A percentile compares a stretch with the other conserved stretches of the same genome.
Evolutionary conservation across 108 stramenopile genomes (phyloP).

Genomic region (Fragilaria radians): DNA sequence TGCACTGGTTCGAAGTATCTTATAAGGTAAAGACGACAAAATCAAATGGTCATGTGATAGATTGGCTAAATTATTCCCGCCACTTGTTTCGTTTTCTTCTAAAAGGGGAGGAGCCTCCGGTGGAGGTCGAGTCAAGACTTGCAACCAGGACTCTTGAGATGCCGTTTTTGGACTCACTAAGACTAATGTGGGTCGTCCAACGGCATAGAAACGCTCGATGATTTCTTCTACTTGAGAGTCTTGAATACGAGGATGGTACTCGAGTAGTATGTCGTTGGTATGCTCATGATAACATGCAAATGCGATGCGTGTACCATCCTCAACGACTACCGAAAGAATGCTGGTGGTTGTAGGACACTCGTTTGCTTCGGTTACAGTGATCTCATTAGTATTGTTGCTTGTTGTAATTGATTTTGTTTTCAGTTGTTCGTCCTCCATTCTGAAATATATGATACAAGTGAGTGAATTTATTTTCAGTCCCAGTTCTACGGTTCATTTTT

Average conservation of each 20-base stretch:
- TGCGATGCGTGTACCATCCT: constrained; percentile 52
- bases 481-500: too few species aligned
- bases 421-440: too few species aligned
- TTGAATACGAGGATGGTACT: constrained; percentile 35
- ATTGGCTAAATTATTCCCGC: neutral
- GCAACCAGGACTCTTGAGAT: constrained; percentile 33
- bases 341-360: too few species aligned
- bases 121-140: constrained; percentile 30
- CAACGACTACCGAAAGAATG: too few species aligned
- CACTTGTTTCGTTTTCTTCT: constrained; percentile 2
- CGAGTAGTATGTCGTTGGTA: constrained; percentile 60
- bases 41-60: neutral
- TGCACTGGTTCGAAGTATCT: constrained; percentile 58
- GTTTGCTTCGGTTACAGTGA: too few species aligned
- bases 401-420: too few species aligned
- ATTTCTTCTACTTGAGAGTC: constrained; percentile 52
- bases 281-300: constrained; percentile 78
- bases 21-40: constrained; percentile 49
- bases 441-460: too few species aligned
- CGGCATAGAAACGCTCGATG: constrained; percentile 40
- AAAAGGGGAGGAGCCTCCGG: neutral
- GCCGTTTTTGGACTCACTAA: constrained; percentile 44
- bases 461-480: too few species aligned
- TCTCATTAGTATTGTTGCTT: too few species aligned
- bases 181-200: constrained; percentile 55